phyloP scores from a whole-genome alignment of 805 yeast species.

The Myxozyma geophila region DNA sequence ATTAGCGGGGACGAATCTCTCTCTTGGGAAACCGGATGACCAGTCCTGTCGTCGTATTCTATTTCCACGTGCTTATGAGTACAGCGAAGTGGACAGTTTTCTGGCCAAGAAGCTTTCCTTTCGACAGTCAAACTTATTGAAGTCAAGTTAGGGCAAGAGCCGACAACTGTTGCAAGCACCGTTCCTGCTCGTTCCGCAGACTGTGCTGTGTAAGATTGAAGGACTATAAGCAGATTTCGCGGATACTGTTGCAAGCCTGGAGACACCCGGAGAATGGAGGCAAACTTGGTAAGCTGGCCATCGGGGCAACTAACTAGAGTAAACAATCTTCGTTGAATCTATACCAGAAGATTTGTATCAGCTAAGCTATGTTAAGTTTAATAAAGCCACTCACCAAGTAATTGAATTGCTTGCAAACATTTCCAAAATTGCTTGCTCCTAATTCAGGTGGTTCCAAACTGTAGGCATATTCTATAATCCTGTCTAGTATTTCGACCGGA shows the following conservation, averaged over 20 bases:
- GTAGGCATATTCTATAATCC: background rate
- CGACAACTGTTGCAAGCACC: background rate
- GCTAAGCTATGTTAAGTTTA: too few species aligned
- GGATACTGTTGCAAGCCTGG: background rate
- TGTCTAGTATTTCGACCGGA: background rate
- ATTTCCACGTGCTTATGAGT: too few species aligned
- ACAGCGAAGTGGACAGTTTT: background rate
- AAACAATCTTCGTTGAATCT: background rate
- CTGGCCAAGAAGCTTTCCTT: too few species aligned
- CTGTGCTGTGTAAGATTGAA: background rate
- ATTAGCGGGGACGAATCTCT: too few species aligned
- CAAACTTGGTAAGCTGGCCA: background rate
- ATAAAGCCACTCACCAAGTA: background rate
- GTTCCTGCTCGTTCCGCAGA: background rate
- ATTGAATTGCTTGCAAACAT: background rate
- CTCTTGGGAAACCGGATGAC: too few species aligned
- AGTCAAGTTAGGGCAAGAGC: background rate
- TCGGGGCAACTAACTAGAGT: background rate
- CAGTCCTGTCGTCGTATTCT: too few species aligned
- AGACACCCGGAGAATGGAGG: background rate
- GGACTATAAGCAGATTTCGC: background rate
- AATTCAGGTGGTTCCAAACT: background rate
- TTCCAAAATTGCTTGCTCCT: background rate
- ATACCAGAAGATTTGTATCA: background rate
- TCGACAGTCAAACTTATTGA: background rate